Evolutionary conservation across 148 eudicot species (phyloP), one percentile per base, ranked within the genome.

Genomic region (Camellia sinensis): DNA sequence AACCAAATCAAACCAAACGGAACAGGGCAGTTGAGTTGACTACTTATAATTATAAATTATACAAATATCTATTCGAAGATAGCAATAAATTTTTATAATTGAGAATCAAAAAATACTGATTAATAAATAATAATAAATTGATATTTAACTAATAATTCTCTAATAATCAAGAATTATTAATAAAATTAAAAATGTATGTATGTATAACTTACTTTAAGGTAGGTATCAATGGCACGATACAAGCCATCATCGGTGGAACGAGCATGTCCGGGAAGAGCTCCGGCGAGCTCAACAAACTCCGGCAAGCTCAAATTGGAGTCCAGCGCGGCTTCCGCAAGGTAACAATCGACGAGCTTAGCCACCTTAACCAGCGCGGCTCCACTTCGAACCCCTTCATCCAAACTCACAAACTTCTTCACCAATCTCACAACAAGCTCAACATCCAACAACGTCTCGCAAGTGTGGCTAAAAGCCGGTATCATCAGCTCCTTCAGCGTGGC

Each of bases 181-280:
- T 29, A 29, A 29, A 29, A 29, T 29, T 29, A 29, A 29, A 29
- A 29, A 29, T 29, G 37, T 29, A 29, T 1, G 37, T 29, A 29
- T 29, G 37, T 18, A 22, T 13, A 18, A 80, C 87, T 87, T 89
- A 91, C 98, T 89, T 93, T 93, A 73, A 95, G 89, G 77, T 89
- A 95, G 17, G 91, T 91, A 69, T 95, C 98, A 72, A 95, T 86
- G 64, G 98, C 97, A 0, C 96, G 86, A 81, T 95, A 95, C 43
- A 95, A 87, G 2, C 90, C 91, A 84, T 95, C 98, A 80, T 93
- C 93, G 0, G 71, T 73, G 4, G 89, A 78, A 17, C 98, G 88
- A 12, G 97, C 92, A 79, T 95, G 94, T 41, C 83, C 72, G 13
- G 98, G 97, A 7, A 93, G 83, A n/a, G 88, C 89, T 74, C 86